Evolutionary conservation across 768 basidiomycete species (phyloP).

Genomic region (Aureoboletus auriporus): DNA sequence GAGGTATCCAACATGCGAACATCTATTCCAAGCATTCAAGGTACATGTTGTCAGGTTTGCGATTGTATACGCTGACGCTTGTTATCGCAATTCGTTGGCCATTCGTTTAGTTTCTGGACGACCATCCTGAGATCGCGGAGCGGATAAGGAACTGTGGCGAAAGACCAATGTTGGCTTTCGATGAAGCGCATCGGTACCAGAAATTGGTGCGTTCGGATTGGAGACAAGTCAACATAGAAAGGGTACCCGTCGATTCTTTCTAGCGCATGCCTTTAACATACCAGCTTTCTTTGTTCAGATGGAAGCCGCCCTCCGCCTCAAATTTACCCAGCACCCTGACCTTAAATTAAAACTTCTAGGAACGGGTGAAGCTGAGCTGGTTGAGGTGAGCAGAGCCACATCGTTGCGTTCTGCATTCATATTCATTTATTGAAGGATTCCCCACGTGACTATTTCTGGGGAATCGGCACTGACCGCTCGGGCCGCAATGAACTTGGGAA

Average conservation of each 20-base stretch:
- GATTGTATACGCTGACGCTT: background rate
- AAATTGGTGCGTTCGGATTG: slow-evolving; percentile 62
- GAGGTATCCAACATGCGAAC: slow-evolving; percentile 71
- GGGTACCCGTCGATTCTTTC: slow-evolving; percentile 34
- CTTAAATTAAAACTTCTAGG: slow-evolving; percentile 55
- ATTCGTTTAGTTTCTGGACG: slow-evolving; percentile 49
- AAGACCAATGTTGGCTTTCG: slow-evolving; percentile 59
- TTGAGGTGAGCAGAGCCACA: slow-evolving; percentile 49
- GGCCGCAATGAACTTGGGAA: slow-evolving; percentile 76
- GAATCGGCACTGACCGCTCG: slow-evolving; percentile 59
- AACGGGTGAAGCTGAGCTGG: slow-evolving; percentile 62
- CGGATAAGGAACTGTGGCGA: slow-evolving; percentile 63
- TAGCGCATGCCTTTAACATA: background rate
- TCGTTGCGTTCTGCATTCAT: background rate
- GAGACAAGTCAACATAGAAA: slow-evolving; percentile 64
- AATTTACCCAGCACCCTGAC: slow-evolving; percentile 67
- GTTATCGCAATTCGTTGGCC: background rate
- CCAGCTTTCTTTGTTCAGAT: slow-evolving; percentile 41
- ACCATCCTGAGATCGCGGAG: slow-evolving; percentile 61
- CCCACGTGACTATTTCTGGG: slow-evolving; percentile 78
- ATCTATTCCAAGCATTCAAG: slow-evolving; percentile 75
- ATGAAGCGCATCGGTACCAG: slow-evolving; percentile 62
- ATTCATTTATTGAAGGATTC: slow-evolving; percentile 45
- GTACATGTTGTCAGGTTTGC: slow-evolving; percentile 26
- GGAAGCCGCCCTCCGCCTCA: slow-evolving; percentile 60